Evolutionary conservation across 2,329 filamentous ascomycete species (phyloP), one percentile per base, ranked within the genome.

Genomic region (Fusarium sp.): DNA sequence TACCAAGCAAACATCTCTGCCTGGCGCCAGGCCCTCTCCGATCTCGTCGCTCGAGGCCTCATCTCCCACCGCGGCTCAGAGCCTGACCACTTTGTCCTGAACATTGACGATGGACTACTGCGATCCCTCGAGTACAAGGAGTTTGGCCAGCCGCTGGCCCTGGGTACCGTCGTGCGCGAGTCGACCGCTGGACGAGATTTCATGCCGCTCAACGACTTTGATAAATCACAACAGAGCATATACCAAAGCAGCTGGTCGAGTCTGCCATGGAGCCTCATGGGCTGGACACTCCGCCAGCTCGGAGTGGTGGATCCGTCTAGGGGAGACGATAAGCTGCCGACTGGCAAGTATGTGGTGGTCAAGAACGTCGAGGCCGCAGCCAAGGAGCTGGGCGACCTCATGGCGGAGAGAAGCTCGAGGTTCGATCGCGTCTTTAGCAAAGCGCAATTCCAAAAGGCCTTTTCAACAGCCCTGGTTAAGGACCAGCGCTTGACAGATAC

Each of bases 1-100:
- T 98, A 94, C 84, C 84, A 87, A 22, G 94, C 94, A 49, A 98
- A 98, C 80, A 86, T 94, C 46, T 84, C 88, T 8, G 93, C 94
- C 61, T 98, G 95, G 95, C 90, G 92, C 66, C 88, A 89, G 42
- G 94, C 91, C 3, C 87, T 98, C 46, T 87, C 90, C n/a, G 86
- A 89, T 60, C 92, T 94, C 2, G 87, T 92, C 1, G 86, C 90
- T 70, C 88, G 88, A 20, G 94, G 94, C 24, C 80, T 83, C 17
- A 82, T 87, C 2, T 84, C 85, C 14, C 80, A 81, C 29, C 81
- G 83, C 20, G 78, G 84, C 8, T 80, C 80, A 1, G 80, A 80
- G 6, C 82, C 85, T 2, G 87, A 87, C 66, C 83, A 87, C 20
- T 82, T 92, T 14, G 81, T 89, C 33, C 81, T 92, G 31, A 83